Evolutionary conservation across 148 eudicot genomes (phyloP), one percentile per base, ranked within the genome.

Genomic region (Rhododendron molle): DNA sequence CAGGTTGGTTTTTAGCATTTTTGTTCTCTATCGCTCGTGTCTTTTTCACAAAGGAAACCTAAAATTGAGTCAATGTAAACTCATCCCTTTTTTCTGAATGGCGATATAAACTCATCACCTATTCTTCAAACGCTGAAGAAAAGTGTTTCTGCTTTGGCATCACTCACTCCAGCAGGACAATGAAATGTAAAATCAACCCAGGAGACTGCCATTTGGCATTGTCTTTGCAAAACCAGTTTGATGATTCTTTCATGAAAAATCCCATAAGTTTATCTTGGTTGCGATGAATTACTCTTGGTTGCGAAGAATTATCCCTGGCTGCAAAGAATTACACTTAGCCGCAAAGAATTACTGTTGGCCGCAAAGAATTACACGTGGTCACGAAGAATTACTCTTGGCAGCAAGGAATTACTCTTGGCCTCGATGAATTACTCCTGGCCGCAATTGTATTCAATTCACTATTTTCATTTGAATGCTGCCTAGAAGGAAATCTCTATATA

Each of bases 1-100:
- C 99, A 96, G 98, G 98, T 94, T 34, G 23, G 94, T 90, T 43
- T 54, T 20, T 28, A 78, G 4, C 12, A 40, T 76, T 78, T 5
- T 40, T 14, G 7, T 14, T 3, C 8, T 26, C 16, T 26, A 34
- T 44, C 58, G 44, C 40, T 58, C 3, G 56, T 12, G 72, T 74
- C 49, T 6, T 34, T 32, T 52, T 65, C 13, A 34, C 26, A 26
- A 36, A 16, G 60, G 65, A 18, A 56, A 60, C 21, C 43, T n/a
- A 15, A 30, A 30, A 14, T 30, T 26, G 5, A 30, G 30, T 81
- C 69, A 54, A 14, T 2, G 20, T 81, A 4, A 46, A 80, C 40
- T 28, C 82, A 50, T 15, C 58, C 82, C 40, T 28, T 28, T 49
- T 80, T 52, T 49, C 3, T 13, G 54, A 50, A 13, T 13, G 54